Evolutionary conservation across 345 rosid genomes (phyloP), one percentile per base, ranked within the genome.

Genomic region (Eucalyptus grandis): DNA sequence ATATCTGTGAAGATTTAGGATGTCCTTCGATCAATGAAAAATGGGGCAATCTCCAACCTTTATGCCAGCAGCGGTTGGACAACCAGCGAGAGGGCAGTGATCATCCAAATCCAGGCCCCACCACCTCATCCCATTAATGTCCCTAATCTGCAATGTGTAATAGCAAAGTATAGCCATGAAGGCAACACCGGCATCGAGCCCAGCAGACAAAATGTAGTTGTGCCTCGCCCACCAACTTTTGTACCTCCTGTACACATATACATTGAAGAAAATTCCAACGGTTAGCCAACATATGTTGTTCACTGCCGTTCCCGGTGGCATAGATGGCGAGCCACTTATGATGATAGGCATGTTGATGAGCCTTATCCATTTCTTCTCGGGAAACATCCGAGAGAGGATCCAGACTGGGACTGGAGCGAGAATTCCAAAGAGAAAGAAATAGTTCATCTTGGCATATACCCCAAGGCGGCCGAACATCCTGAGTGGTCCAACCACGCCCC

Each of bases 201-300:
- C 94, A 15, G 95, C 96, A 30, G 95, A 92, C 30, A 95, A 56
- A 22, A 94, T 91, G 51, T 93, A 93, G 89, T 91, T 93, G 56
- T 93, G 92, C 50, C 94, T 90, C 17, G 93, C 94, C 95, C 96
- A 94, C 96, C 95, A 95, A 6, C 88, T 91, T 89, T 89, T 93
- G 87, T 87, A 93, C 62, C 89, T 93, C 31, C 87, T 85, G 90
- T 89, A 93, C 7, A 93, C 50, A 54, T n/a, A 90, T 24, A 88
- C 24, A 90, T 94, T 91, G 93, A 93, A 93, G 93, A 92, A 88
- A 37, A 92, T 17, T 10, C 93, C 92, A 0, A 93, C 92, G 1
- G 91, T 44, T 49, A 88, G 91, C 95, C 95, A 94, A 80, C 89
- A 88, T 30, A 90, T 24, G 92, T 91, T 90, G 89, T 93, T 91